Evolutionary conservation across 768 basidiomycete genomes (phyloP).

Genomic region (Amanita rimosa): DNA sequence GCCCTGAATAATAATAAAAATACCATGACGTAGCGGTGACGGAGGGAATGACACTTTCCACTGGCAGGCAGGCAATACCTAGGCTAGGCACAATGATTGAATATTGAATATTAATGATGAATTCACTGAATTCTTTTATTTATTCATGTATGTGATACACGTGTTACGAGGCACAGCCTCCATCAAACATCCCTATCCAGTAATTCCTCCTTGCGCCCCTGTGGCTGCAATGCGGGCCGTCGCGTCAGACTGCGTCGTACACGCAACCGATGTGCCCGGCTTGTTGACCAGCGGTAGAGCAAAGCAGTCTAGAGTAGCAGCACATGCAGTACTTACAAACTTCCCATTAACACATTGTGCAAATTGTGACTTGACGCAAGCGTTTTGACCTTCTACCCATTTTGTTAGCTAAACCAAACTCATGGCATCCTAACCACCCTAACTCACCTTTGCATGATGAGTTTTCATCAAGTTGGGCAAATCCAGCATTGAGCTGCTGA

Average conservation of each 20-base stretch:
- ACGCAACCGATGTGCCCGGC: conserved; percentile 39
- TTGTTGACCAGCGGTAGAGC: conserved; percentile 46
- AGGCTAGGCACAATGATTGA: too few relatives aligned
- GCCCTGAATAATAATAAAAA: too few relatives aligned
- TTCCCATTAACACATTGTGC: conserved; percentile 43
- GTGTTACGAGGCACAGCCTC: too few relatives aligned
- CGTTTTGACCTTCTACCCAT: conserved; percentile 25
- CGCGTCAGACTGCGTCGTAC: conserved; percentile 36
- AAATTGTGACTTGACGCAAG: conserved; percentile 33
- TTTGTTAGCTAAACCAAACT: too few relatives aligned
- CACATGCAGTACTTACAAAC: conserved; percentile 29
- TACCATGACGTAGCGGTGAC: too few relatives aligned
- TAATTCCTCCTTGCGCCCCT: conserved; percentile 14
- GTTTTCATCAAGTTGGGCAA: conserved; percentile 29
- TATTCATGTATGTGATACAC: too few relatives aligned
- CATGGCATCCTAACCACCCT: too few relatives aligned
- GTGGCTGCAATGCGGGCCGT: conserved; percentile 28
- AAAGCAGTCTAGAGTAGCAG: conserved; percentile 25
- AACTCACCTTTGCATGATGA: conserved; percentile 29
- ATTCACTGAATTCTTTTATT: too few relatives aligned
- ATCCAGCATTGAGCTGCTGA: conserved; percentile 40
- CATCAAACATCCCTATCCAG: background rate
- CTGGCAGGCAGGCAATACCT: too few relatives aligned
- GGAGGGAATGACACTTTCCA: too few relatives aligned
- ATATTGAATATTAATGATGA: too few relatives aligned